Base-by-base conservation (phyloP, 1,284 basidiomycete species). In the Trichosporon coremiiforme region DNA sequence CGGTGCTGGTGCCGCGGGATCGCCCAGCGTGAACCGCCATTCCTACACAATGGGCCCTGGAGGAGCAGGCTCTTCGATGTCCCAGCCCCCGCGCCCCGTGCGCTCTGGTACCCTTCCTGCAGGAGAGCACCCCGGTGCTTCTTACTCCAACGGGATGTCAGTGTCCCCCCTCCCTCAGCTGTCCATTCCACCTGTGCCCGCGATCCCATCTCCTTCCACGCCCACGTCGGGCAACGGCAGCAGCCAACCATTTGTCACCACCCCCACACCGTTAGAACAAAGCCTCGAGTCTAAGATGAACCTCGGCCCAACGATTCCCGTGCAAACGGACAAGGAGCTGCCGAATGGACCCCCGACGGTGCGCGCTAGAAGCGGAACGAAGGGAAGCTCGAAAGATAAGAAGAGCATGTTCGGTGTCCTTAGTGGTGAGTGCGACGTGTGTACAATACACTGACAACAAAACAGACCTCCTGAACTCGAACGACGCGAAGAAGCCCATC, bases 401-500 rank as follows among this genome's bases (percentile, higher is more conserved):
- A 84, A 84, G 77, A 80, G 81, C 71, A 75, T 84, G 55, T 83
- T 84, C 72, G 84, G 84, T 4, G 80, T 84, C 57, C 73, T 85
- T 66, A 81, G 79, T 57, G 83, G 82, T 83, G 66, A 73, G 82
- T 63, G 20, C n/a, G 38, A 36, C 12, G 55, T 2, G 1, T 13
- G 15, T n/a, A 4, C 35, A 45, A 20, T 17, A 9, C 33, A 20
- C 53, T 69, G 64, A 60, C 38, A 22, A n/a, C 20, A 35, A 15
- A 33, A 15, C 73, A 86, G 92, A 93, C 75, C 89, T 95, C 75
- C 89, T 95, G 79, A 87, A 88, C 64, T 87, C 88, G 65, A 87
- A 88, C 70, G 66, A 57, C 36, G 63, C 65, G 60, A 73, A 73
- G 68, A 69, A 65, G 55, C 90, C 91, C 20, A 94, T 97, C 84